These are phyloP conservation scores for Termitomyces sp. DNA, from an alignment of 768 basidiomycete species.

Conservation along the genomic window DNA sequence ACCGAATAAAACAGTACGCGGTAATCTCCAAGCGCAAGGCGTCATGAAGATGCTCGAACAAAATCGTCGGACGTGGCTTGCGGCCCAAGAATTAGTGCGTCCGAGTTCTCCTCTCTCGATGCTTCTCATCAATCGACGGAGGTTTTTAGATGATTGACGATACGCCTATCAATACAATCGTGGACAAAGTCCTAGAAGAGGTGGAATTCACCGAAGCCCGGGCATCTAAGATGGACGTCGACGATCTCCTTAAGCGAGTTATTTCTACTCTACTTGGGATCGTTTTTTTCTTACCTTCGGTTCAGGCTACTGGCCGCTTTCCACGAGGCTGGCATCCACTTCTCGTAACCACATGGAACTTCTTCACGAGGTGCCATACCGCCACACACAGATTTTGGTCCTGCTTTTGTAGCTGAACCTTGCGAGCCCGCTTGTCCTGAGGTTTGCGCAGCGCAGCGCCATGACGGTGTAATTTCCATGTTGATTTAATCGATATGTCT, in stretches of 20 bases:
- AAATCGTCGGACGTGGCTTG: constrained; percentile 91
- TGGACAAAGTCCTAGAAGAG: constrained; percentile 69
- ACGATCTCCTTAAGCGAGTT: constrained; percentile 82
- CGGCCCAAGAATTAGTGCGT: constrained; percentile 62
- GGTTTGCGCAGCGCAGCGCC: constrained; percentile 3
- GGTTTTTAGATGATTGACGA: constrained; percentile 51
- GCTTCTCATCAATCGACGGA: neutral
- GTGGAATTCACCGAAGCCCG: constrained; percentile 71
- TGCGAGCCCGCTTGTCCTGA: neutral
- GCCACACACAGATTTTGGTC: neutral
- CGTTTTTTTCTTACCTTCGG: neutral
- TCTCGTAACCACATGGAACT: constrained; percentile 35
- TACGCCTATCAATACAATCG: constrained; percentile 58
- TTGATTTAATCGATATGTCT: neutral
- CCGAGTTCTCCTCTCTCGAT: neutral
- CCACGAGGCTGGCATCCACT: constrained; percentile 70
- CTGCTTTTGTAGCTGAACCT: neutral
- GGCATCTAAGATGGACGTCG: constrained; percentile 90
- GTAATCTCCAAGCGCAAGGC: constrained; percentile 90
- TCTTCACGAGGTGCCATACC: neutral
- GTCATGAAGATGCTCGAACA: constrained; percentile 92
- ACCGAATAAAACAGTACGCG: constrained; percentile 86
- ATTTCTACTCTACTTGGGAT: neutral
- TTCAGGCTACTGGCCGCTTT: constrained; percentile 67
- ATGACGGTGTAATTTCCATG: neutral